A percentile compares a stretch with the other conserved stretches of the same genome.
Evolutionary conservation across 495 filamentous ascomycete species (phyloP).

Genomic region (Clohesyomyces aquaticus): DNA sequence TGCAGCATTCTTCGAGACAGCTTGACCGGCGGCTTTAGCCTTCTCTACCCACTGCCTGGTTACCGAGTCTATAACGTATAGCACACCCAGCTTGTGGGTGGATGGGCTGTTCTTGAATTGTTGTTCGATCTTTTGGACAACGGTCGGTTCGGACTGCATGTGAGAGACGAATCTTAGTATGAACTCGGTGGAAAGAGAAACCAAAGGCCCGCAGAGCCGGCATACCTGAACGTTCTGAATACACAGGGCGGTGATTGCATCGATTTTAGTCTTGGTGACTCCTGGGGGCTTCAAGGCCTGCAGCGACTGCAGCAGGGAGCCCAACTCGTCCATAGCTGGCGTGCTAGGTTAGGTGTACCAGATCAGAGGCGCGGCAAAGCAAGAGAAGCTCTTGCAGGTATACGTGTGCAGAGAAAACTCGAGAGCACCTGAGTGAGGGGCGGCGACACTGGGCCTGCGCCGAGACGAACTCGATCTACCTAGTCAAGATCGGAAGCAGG

Average conservation of each 20-base stretch:
- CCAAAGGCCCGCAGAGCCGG: constrained; percentile 18
- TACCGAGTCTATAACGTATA: constrained; percentile 99
- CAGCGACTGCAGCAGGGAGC: constrained; percentile 88
- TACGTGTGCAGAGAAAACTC: background rate
- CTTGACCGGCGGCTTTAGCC: constrained; percentile 82
- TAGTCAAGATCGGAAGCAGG: constrained; percentile 20
- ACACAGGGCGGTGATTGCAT: constrained; percentile 80
- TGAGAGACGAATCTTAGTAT: constrained; percentile 47
- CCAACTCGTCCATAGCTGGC: constrained; percentile 89
- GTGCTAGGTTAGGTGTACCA: constrained; percentile 51
- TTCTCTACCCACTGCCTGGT: constrained; percentile 97
- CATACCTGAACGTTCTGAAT: constrained; percentile 92
- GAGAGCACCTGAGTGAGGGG: constrained; percentile 8
- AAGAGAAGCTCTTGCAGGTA: constrained; percentile 5
- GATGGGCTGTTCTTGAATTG: constrained; percentile 95
- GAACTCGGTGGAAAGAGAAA: background rate
- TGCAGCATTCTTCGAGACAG: constrained; percentile 68
- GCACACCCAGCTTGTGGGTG: constrained; percentile 96
- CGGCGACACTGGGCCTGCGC: constrained; percentile 28
- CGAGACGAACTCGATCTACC: constrained; percentile 26
- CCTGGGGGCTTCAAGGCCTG: constrained; percentile 87
- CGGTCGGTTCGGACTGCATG: constrained; percentile 85
- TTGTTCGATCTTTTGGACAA: constrained; percentile 94
- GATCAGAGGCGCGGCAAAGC: constrained; percentile 8
- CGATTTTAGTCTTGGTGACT: constrained; percentile 88